Base-by-base conservation (phyloP, 2,329 filamentous ascomycete species). In the Fusarium zealandicum region DNA sequence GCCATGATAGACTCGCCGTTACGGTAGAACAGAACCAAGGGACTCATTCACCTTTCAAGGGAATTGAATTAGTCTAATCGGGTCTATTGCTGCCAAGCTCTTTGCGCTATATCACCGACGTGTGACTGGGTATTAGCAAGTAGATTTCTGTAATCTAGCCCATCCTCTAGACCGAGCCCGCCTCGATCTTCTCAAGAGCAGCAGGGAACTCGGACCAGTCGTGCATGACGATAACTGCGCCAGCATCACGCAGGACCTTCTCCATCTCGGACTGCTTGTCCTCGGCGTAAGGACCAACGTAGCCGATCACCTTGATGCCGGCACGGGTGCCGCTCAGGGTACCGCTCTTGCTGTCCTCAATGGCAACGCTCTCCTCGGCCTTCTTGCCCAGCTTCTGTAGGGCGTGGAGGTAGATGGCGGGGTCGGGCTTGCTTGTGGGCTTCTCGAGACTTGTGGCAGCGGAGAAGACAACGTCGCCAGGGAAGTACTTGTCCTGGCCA, bases 391-490 rank as follows among this genome's bases (percentile, higher is more conserved):
- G 81, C 70, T 84, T 78, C 75, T 92, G 77, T 71, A 92, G 84
- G 17, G 92, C 90, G 73, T 88, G 83, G 61, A 92, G 76, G 79
- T 96, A 96, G 76, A 96, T 89, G 64, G 90, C 90, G 14, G 93
- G 92, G 75, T 96, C 90, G 13, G 92, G 92, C 83, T 96, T 96
- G 75, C 86, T 90, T 49, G 90, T 93, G n/a, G 92, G 92, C 69
- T 80, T 85, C 51, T 84, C 79, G 65, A 96, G 82, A 53, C 87
- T 91, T 27, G 87, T 90, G 51, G 91, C 91, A 49, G 92, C 92
- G 37, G 87, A 91, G 82, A 90, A 96, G 72, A 96, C 82, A 64
- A 86, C 82, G 65, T 90, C 83, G 22, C 81, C 76, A n/a, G 79
- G 78, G 78, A 96, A 96, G 82, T 86, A 96, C 75, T 88, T 86